Evolutionary conservation across 257 asterid genomes (phyloP).

Genomic region (Misopates orontium): DNA sequence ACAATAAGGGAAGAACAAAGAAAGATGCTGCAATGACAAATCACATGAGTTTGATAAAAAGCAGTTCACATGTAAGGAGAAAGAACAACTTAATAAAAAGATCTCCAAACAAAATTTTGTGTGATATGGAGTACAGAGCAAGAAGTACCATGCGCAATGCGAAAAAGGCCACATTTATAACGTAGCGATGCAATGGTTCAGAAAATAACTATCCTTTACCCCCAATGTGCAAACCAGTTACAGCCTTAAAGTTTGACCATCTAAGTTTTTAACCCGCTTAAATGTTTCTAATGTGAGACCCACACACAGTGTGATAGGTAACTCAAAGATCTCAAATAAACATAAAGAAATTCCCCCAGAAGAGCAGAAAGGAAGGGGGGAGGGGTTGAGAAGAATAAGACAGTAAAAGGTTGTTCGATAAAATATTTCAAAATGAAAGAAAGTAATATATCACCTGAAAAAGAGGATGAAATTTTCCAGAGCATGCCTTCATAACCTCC

Average conservation of each 20-base stretch:
- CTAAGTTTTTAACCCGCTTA: too few species aligned
- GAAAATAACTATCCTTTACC: neutral
- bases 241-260: neutral
- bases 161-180: constrained; percentile 1
- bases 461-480: constrained; percentile 94
- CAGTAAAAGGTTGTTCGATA: neutral
- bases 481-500: constrained; percentile 96
- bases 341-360: neutral
- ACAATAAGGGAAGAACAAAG: neutral
- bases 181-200: neutral
- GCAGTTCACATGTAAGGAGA: neutral
- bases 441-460: constrained; percentile 55
- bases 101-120: neutral
- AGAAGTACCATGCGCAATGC: neutral
- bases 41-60: neutral
- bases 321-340: neutral
- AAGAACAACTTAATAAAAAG: neutral
- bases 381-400: neutral
- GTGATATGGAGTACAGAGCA: neutral
- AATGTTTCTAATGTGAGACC: too few species aligned
- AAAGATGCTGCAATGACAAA: neutral
- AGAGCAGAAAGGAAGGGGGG: neutral
- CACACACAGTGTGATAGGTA: neutral
- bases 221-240: neutral
- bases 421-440: constrained; percentile 13